phyloP scores from a whole-genome alignment of 2,329 filamentous ascomycete genomes.

The Phialophora chinensis region DNA sequence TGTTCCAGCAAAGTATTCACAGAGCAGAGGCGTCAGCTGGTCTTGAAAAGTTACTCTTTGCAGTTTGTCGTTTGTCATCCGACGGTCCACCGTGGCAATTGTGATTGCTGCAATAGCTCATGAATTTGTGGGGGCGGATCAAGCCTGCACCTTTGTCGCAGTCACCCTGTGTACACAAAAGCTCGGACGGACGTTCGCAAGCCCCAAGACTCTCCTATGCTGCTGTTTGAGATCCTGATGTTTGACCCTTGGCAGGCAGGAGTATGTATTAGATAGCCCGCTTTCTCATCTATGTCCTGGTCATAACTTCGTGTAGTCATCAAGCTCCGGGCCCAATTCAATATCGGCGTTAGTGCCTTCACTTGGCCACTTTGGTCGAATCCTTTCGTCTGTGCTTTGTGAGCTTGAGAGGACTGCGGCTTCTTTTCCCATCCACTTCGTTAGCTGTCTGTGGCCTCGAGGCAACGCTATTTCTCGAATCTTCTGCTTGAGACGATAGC shows the following conservation, averaged over 20 bases:
- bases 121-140: background rate
- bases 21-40: background rate
- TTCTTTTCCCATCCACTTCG: constrained; percentile 25
- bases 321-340: constrained; percentile 2
- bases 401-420: constrained; percentile 32
- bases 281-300: constrained; percentile 15
- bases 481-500: background rate
- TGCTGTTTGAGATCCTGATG: background rate
- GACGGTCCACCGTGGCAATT: background rate
- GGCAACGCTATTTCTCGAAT: constrained; percentile 4
- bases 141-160: background rate
- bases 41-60: background rate
- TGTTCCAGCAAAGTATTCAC: background rate
- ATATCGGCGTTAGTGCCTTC: constrained; percentile 11
- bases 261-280: constrained; percentile 17
- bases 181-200: background rate
- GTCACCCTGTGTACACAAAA: background rate
- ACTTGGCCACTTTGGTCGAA: constrained; percentile 35
- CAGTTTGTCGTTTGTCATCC: background rate
- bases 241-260: background rate
- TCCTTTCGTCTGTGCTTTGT: constrained; percentile 37
- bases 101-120: background rate
- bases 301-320: constrained; percentile 36
- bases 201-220: background rate
- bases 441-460: constrained; percentile 9